These are phyloP conservation scores for Microcera coccophila DNA, from an alignment of 2,329 filamentous ascomycete species.

Conservation along the genomic window DNA sequence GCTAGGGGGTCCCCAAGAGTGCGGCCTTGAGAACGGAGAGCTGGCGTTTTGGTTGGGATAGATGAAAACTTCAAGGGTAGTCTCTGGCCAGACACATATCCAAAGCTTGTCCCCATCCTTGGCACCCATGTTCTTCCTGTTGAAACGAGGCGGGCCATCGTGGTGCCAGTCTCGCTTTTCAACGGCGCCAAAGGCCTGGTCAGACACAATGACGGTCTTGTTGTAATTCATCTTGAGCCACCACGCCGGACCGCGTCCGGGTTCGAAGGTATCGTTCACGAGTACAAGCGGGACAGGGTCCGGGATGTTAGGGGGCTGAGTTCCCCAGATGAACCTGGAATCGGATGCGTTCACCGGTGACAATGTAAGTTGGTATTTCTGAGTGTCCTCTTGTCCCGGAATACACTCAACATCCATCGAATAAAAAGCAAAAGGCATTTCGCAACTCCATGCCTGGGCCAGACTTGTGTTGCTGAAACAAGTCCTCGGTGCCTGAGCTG, in stretches of 20 bases:
- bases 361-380: conserved; percentile 40
- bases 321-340: conserved; percentile 48
- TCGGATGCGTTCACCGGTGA: conserved; percentile 38
- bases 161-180: conserved; percentile 27
- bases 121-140: conserved; percentile 25
- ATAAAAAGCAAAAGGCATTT: conserved; percentile 46
- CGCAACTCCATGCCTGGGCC: conserved; percentile 61
- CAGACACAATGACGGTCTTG: conserved; percentile 53
- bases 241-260: conserved; percentile 51
- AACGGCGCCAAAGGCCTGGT: conserved; percentile 34
- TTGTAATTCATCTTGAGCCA: conserved; percentile 49
- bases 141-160: conserved; percentile 18
- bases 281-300: conserved; percentile 40
- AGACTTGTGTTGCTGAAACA: conserved; percentile 57
- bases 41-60: conserved; percentile 52
- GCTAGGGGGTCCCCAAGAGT: conserved; percentile 3
- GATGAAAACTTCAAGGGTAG: conserved; percentile 54
- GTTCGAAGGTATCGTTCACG: conserved; percentile 50
- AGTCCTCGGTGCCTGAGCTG: conserved; percentile 46
- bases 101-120: conserved; percentile 51
- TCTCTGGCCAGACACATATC: conserved; percentile 57
- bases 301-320: conserved; percentile 46
- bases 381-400: conserved; percentile 23
- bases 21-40: conserved; percentile 15
- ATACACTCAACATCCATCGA: conserved; percentile 39